Evolutionary conservation across 371 early-diverging fungal genomes (phyloP).

Genomic region (Mucor saturninus): DNA sequence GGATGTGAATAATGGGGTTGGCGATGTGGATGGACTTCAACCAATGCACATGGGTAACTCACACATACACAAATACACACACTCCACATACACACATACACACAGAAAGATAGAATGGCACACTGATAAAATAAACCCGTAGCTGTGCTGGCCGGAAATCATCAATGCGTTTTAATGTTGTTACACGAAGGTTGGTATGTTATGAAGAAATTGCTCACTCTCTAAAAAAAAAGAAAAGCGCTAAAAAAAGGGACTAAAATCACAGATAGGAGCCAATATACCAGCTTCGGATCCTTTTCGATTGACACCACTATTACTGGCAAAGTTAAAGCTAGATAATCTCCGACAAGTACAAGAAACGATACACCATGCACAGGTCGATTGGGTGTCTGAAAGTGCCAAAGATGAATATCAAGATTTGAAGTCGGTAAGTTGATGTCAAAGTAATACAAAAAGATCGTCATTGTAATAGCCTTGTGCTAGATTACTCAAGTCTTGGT

Average conservation of each 20-base stretch:
- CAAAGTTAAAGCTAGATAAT: conserved; percentile 52
- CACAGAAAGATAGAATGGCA: not conserved
- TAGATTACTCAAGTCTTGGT: conserved; percentile 54
- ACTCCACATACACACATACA: not conserved
- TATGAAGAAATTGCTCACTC: not conserved
- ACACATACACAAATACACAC: not conserved
- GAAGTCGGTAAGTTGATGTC: conserved; percentile 33
- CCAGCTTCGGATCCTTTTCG: conserved; percentile 56
- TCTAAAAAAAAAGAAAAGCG: not conserved
- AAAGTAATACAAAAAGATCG: not conserved
- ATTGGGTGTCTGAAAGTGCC: conserved; percentile 25
- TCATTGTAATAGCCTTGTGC: not conserved
- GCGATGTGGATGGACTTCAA: conserved; percentile 51
- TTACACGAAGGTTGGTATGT: conserved; percentile 47
- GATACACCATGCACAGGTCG: conserved; percentile 5
- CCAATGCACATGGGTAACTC: conserved; percentile 55
- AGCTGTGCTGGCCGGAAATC: conserved; percentile 55
- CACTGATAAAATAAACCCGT: not conserved
- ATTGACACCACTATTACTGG: conserved; percentile 49
- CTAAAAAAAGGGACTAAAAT: not conserved
- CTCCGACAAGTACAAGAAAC: conserved; percentile 34
- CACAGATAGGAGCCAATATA: conserved; percentile 40
- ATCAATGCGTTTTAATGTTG: conserved; percentile 50
- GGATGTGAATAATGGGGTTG: conserved; percentile 57
- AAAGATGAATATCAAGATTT: conserved; percentile 45